phyloP scores from a whole-genome alignment of 2,329 filamentous ascomycete species.

The Zymoseptoria crescenta region DNA sequence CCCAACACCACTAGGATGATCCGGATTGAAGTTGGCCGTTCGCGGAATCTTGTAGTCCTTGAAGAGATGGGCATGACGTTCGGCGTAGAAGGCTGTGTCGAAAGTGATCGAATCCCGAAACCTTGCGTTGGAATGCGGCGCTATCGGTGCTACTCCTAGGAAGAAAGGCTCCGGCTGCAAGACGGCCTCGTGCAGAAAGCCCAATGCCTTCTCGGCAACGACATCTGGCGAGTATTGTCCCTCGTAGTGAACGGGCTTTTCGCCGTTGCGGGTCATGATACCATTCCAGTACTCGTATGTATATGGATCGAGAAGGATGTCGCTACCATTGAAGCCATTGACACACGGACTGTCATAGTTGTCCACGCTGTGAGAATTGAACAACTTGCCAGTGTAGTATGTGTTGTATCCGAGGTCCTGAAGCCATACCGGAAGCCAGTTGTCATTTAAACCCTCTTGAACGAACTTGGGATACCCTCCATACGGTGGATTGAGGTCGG shows the following conservation, averaged over 20 bases:
- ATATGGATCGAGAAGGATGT: slow-evolving; percentile 50
- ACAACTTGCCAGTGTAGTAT: slow-evolving; percentile 63
- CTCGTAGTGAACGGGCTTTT: slow-evolving; percentile 50
- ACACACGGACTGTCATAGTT: slow-evolving; percentile 55
- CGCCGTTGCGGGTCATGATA: slow-evolving; percentile 13
- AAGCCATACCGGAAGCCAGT: slow-evolving; percentile 63
- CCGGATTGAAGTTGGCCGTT: slow-evolving; percentile 58
- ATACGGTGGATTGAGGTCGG: slow-evolving; percentile 47
- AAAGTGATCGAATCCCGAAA: too few relatives aligned
- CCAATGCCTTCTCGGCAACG: slow-evolving; percentile 51
- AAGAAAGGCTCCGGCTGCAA: slow-evolving; percentile 23
- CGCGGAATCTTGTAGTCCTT: slow-evolving; percentile 52
- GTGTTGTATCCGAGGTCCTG: slow-evolving; percentile 60
- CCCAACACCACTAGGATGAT: slow-evolving; percentile 36
- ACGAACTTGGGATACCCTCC: slow-evolving; percentile 62
- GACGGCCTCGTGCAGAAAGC: slow-evolving; percentile 44
- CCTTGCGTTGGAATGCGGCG: slow-evolving; percentile 16
- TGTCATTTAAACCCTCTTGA: slow-evolving; percentile 54
- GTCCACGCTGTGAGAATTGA: slow-evolving; percentile 51
- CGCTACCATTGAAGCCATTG: slow-evolving; percentile 50
- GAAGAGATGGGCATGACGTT: slow-evolving; percentile 56
- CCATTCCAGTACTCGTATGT: slow-evolving; percentile 62
- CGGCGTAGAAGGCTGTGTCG: slow-evolving; percentile 8
- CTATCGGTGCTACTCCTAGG: slow-evolving; percentile 25
- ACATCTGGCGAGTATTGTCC: slow-evolving; percentile 54